Evolutionary conservation across 768 basidiomycete genomes (phyloP), one percentile per base, ranked within the genome.

Genomic region (Leccinum aurantiacum): DNA sequence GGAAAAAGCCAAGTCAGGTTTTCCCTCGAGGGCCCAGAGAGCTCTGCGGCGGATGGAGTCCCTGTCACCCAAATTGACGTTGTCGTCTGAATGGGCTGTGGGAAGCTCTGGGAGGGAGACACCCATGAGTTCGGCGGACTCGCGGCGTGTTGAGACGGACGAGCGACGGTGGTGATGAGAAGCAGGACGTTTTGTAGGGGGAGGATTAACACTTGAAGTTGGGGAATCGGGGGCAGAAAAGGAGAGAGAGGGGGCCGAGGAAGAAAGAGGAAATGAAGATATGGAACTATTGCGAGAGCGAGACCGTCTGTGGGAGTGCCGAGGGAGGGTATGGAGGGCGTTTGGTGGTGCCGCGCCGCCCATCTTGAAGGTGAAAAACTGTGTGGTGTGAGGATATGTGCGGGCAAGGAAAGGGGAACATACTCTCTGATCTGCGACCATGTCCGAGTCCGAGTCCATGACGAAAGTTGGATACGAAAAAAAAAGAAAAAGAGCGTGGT

Each of bases 101-200:
- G 86, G 84, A 25, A 91, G 80, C 61, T 87, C 84, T 13, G 89
- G 86, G 41, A 90, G 76, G 24, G 88, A 75, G 13, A 91, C 83
- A 27, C 92, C 91, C 90, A 96, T 95, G 69, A 96, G 78, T 67
- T 95, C 94, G 17, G 92, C 89, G 19, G 92, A 94, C 77, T 96
- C 94, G 64, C 82, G 83, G 61, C 93, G 87, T 44, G 93, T 95
- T 10, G 94, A 93, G 27, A 96, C 91, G 25, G 91, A 93, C 1
- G 93, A 93, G 46, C 85, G 84, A 52, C 94, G 90, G 14, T 85
- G 82, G 67, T 95, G 94, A 66, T 93, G 92, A 0, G 93, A 95
- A 60, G 82, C 82, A 33, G 71, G 73, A 64, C 86, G 88, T 67
- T 86, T 88, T 27, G 81, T 37, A 27, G 66, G 65, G 9, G 60